Percentiles rank a stretch among this genome's conserved stretches.
These are phyloP conservation scores for Cardiospermum halicacabum DNA, from an alignment of 345 rosid genomes.

Conservation along the genomic window DNA sequence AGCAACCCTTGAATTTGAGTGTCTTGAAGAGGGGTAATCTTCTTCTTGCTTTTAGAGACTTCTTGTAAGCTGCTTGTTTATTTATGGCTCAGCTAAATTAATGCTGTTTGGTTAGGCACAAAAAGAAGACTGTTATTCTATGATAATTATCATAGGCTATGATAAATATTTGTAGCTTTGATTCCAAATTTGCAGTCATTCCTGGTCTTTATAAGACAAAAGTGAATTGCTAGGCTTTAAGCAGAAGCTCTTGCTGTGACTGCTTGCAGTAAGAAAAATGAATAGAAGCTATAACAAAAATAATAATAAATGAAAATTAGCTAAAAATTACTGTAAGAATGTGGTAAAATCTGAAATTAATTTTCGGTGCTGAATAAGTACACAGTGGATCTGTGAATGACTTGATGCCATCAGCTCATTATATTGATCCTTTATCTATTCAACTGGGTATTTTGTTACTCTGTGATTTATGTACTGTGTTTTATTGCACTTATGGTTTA, in stretches of 20 bases:
- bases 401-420: background rate
- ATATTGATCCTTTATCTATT: background rate
- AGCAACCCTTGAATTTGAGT: slow-evolving; percentile 93
- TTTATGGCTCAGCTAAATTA: background rate
- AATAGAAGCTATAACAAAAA: background rate
- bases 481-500: background rate
- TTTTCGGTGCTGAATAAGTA: background rate
- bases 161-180: background rate
- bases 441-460: background rate
- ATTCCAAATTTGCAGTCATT: background rate
- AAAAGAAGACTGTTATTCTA: background rate
- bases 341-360: background rate
- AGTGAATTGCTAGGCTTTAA: background rate
- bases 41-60: background rate
- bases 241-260: background rate
- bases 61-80: background rate
- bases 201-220: background rate
- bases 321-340: too few relatives aligned
- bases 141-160: background rate
- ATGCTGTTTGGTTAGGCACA: background rate
- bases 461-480: background rate
- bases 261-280: background rate
- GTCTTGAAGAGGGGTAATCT: slow-evolving; percentile 93
- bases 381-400: background rate
- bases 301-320: background rate